Conservation (phyloP, 1,284 basidiomycete genomes). For the Apiotrichum domesticum region DNA sequence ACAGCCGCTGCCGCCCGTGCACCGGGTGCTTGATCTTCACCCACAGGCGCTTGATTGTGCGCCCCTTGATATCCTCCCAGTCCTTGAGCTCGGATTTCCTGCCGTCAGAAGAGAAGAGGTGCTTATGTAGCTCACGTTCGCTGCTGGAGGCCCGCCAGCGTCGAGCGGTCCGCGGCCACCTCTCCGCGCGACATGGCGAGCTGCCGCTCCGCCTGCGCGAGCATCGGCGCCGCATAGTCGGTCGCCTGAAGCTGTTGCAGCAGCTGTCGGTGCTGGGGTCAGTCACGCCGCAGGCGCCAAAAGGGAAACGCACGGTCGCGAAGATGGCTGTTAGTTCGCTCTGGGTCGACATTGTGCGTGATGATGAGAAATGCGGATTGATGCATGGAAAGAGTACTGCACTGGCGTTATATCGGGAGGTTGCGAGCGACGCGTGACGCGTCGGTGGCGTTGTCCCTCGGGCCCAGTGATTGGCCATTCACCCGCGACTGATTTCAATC, state of each 20-base stretch:
- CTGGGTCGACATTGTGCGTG: too few species aligned
- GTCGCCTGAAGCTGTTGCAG: constrained; percentile 15
- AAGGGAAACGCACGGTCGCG: too few species aligned
- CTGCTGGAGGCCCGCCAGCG: constrained; percentile 10
- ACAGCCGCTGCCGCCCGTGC: constrained; percentile 5
- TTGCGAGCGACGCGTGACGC: too few species aligned
- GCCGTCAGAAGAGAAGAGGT: neutral
- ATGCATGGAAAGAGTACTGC: too few species aligned
- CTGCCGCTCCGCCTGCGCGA: constrained; percentile 15
- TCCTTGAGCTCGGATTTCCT: constrained; percentile 20
- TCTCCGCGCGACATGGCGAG: constrained; percentile 6
- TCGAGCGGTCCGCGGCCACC: constrained; percentile 8
- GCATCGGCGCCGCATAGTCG: constrained; percentile 21
- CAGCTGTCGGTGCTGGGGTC: constrained; percentile 17
- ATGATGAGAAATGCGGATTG: too few species aligned
- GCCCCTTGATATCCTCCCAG: constrained; percentile 19
- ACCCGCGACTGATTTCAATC: too few species aligned
- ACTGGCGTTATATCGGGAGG: too few species aligned
- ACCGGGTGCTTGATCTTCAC: constrained; percentile 19
- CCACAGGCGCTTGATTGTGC: constrained; percentile 21
- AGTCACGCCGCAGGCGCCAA: neutral
- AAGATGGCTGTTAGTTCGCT: too few species aligned
- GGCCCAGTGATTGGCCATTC: too few species aligned
- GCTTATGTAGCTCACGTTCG: constrained; percentile 8
- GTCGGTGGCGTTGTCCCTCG: too few species aligned